phyloP scores from a whole-genome alignment of 495 filamentous ascomycete species.

The Tuber magnatum region DNA sequence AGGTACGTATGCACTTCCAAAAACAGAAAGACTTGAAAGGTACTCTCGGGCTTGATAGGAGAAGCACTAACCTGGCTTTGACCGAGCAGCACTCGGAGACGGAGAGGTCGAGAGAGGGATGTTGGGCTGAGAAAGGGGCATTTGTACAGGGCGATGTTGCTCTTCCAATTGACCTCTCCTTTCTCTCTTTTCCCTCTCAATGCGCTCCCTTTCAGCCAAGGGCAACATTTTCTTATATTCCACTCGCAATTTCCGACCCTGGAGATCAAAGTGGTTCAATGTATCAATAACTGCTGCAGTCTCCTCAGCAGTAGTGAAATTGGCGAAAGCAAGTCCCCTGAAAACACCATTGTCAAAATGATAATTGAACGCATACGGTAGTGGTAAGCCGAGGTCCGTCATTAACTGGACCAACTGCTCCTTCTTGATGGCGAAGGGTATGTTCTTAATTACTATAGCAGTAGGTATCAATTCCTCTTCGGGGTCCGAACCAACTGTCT shows the following conservation, averaged over 20 bases:
- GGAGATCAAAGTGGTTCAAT: slow-evolving; percentile 90
- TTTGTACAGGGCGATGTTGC: slow-evolving; percentile 72
- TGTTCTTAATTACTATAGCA: slow-evolving; percentile 99
- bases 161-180: slow-evolving; percentile 93
- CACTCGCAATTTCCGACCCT: slow-evolving; percentile 86
- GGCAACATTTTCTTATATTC: slow-evolving; percentile 99
- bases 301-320: slow-evolving; percentile 92
- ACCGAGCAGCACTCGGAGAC: slow-evolving; percentile 54
- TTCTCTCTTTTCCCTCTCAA: slow-evolving; percentile 95
- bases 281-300: slow-evolving; percentile 82
- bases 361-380: slow-evolving; percentile 98
- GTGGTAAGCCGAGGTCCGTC: slow-evolving; percentile 80
- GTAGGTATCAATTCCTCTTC: slow-evolving; percentile 92
- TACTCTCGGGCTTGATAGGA: slow-evolving; percentile 23
- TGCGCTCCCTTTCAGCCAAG: slow-evolving; percentile 84
- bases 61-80: slow-evolving; percentile 59
- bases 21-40: slow-evolving; percentile 26
- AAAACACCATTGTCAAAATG: slow-evolving; percentile 99
- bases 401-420: slow-evolving; percentile 87
- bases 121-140: slow-evolving; percentile 35
- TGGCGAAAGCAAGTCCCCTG: slow-evolving; percentile 91
- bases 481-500: slow-evolving; percentile 46
- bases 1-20: slow-evolving; percentile 29
- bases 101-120: slow-evolving; percentile 62
- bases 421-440: slow-evolving; percentile 96